phyloP scores from a whole-genome alignment of 202 grass and related monocot species.

The Miscanthus sacchariflorus region DNA sequence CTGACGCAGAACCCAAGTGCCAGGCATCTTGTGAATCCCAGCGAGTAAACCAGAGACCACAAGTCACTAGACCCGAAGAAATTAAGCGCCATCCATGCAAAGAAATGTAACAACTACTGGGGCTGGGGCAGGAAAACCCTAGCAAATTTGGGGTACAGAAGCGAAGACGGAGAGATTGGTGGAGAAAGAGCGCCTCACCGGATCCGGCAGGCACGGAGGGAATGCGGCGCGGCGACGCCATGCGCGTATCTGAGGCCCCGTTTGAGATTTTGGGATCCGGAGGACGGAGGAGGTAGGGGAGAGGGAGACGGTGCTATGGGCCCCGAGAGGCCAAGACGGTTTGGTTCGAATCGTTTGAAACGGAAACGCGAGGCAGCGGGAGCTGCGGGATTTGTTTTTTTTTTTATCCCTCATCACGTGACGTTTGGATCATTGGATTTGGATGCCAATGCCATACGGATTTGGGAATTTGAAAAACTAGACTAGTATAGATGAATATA shows the following conservation, averaged over 20 bases:
- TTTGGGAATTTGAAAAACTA: not conserved
- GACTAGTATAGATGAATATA: no score
- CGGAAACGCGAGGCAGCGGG: not conserved
- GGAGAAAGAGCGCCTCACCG: not conserved
- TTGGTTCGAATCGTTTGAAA: not conserved
- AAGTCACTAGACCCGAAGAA: not conserved
- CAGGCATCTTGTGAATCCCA: not conserved
- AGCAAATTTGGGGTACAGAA: not conserved
- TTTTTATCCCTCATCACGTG: not conserved
- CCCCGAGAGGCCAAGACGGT: not conserved
- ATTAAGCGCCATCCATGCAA: no score
- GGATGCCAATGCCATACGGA: not conserved
- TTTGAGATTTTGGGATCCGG: slow-evolving; percentile 10
- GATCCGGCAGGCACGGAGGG: not conserved
- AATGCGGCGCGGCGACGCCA: not conserved
- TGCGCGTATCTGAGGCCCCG: not conserved
- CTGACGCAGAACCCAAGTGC: not conserved
- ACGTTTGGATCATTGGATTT: not conserved
- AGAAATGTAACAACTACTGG: not conserved
- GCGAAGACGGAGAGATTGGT: not conserved
- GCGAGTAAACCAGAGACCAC: not conserved
- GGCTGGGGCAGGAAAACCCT: not conserved
- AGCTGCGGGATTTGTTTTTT: not conserved
- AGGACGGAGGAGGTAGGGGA: not conserved
- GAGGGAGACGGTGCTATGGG: not conserved